Percentiles rank a stretch among this genome's conserved stretches.
These are phyloP conservation scores for Brassica incana DNA, from an alignment of 345 rosid species.

Conservation along the genomic window DNA sequence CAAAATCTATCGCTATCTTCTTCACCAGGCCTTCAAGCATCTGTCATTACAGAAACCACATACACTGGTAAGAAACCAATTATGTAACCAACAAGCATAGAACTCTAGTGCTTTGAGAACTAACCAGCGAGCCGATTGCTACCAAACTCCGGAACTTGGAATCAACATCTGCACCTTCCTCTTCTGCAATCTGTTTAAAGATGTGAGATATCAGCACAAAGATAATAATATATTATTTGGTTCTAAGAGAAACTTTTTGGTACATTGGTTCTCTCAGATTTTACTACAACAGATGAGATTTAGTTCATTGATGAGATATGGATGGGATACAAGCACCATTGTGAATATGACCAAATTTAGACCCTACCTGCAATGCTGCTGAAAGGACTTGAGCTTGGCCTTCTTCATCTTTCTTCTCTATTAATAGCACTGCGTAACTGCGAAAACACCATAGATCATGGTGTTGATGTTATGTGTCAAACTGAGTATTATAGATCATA, in stretches of 20 bases:
- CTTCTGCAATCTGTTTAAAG: constrained; percentile 65
- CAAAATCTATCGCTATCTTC: constrained; percentile 80
- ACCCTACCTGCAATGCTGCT: constrained; percentile 77
- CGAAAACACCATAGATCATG: background rate
- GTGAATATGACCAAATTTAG: constrained; percentile 1
- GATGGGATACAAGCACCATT: background rate
- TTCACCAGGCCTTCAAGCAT: constrained; percentile 88
- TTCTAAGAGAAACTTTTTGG: background rate
- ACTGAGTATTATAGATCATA: background rate
- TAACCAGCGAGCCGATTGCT: constrained; percentile 94
- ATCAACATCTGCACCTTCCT: constrained; percentile 72
- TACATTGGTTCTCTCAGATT: constrained; percentile 13
- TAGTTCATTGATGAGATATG: background rate
- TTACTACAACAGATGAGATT: constrained; percentile 3
- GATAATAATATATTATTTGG: too few species aligned
- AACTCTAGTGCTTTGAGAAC: constrained; percentile 1
- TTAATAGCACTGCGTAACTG: constrained; percentile 87
- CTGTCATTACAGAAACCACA: constrained; percentile 39
- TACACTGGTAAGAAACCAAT: background rate
- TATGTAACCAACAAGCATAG: background rate
- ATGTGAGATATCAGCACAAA: background rate
- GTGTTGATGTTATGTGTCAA: background rate
- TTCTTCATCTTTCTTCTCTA: constrained; percentile 78
- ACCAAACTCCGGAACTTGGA: constrained; percentile 87
- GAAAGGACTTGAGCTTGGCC: constrained; percentile 98